A percentile compares a stretch with the other conserved stretches of the same genome.
Evolutionary conservation across 176 grass and related monocot species (phyloP).

Genomic region (Oryza coarctata): DNA sequence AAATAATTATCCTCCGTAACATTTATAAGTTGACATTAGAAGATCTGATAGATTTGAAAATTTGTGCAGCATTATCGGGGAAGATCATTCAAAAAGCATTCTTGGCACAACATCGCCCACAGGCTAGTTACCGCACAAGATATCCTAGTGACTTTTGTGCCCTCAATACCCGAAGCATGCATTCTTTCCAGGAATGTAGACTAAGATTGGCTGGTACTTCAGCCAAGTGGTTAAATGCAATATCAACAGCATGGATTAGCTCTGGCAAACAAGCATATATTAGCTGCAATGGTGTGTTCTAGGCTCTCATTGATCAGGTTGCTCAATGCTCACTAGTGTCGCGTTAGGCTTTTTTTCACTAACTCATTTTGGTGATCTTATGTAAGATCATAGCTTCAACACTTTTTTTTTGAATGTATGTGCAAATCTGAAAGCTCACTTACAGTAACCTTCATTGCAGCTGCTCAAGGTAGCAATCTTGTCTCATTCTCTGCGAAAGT

Average conservation of each 20-base stretch:
- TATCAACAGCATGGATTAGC: constrained; percentile 49
- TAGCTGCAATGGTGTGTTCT: constrained; percentile 88
- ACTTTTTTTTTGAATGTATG: constrained; percentile 26
- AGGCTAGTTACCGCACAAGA: constrained; percentile 72
- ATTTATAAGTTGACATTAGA: constrained; percentile 35
- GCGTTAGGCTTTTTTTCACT: background rate
- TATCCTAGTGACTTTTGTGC: constrained; percentile 52
- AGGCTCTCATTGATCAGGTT: constrained; percentile 62
- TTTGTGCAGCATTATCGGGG: constrained; percentile 92
- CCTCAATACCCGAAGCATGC: constrained; percentile 49
- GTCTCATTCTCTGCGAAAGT: constrained; percentile 62
- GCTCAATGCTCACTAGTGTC: constrained; percentile 46
- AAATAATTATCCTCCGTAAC: constrained; percentile 29
- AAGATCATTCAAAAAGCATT: constrained; percentile 79
- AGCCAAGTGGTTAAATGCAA: constrained; percentile 65
- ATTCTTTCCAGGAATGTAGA: constrained; percentile 53
- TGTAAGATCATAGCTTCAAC: constrained; percentile 14
- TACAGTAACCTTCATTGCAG: constrained; percentile 50
- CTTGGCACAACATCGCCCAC: constrained; percentile 57
- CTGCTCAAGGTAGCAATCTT: constrained; percentile 56
- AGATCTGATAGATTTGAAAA: constrained; percentile 67
- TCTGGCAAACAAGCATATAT: constrained; percentile 49
- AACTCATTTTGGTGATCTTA: background rate
- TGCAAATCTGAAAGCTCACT: constrained; percentile 19
- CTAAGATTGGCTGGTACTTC: constrained; percentile 64